Evolutionary conservation across 2,329 filamentous ascomycete species (phyloP).

Genomic region (Coniochaeta sp.): DNA sequence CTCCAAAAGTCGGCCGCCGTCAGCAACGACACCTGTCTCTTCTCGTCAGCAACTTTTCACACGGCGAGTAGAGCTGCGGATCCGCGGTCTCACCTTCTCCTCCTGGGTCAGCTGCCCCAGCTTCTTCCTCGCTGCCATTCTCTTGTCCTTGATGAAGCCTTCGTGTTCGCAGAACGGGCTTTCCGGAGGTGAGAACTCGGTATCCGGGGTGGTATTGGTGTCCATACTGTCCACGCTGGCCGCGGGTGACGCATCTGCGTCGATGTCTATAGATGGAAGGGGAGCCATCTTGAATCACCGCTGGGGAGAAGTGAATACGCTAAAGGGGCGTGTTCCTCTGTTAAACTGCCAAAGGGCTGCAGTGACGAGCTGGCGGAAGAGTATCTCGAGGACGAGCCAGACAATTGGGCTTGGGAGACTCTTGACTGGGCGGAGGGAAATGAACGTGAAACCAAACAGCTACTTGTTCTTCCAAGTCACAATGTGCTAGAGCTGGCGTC

Average conservation of each 20-base stretch:
- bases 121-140: conserved; percentile 38
- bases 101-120: conserved; percentile 44
- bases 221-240: conserved; percentile 26
- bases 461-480: background rate
- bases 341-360: background rate
- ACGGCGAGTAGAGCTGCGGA: conserved; percentile 1
- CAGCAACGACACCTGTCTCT: conserved; percentile 45
- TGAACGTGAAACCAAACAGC: background rate
- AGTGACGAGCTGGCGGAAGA: background rate
- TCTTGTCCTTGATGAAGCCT: conserved; percentile 25
- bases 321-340: background rate
- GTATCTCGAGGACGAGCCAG: background rate
- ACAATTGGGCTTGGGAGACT: background rate
- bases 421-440: background rate
- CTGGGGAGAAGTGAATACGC: background rate
- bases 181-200: conserved; percentile 38
- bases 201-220: conserved; percentile 39
- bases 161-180: conserved; percentile 30
- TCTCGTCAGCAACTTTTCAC: background rate
- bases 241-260: conserved; percentile 26
- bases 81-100: conserved; percentile 41
- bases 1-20: conserved; percentile 64
- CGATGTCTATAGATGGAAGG: conserved; percentile 20
- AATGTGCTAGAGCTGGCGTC: background rate
- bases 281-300: conserved; percentile 9